Evolutionary conservation across 108 stramenopile species (phyloP).

Genomic region (Chaetoceros tenuissimus): DNA sequence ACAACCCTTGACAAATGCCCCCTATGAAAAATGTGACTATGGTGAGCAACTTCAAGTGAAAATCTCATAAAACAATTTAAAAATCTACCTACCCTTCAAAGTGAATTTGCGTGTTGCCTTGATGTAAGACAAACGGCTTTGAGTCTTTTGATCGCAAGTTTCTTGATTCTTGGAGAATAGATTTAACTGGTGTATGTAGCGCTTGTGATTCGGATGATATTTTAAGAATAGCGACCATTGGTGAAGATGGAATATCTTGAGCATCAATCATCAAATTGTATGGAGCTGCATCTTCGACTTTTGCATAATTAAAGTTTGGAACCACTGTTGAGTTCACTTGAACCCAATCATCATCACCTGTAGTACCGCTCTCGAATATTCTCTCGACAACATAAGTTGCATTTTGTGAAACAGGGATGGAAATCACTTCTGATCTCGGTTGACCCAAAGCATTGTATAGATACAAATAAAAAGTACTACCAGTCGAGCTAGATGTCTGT

Average conservation of each 20-base stretch:
- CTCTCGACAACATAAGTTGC: conserved; percentile 23
- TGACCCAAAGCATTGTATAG: conserved; percentile 82
- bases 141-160: too few relatives aligned
- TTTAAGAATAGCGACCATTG: too few relatives aligned
- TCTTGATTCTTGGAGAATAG: too few relatives aligned
- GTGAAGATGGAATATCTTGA: too few relatives aligned
- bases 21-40: conserved; percentile 14
- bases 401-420: conserved; percentile 53
- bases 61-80: background rate
- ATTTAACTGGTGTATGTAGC: too few relatives aligned
- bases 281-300: conserved; percentile 10
- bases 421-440: conserved; percentile 28
- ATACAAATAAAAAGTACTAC: conserved; percentile 43
- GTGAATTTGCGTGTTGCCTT: background rate
- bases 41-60: background rate
- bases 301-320: conserved; percentile 24
- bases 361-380: conserved; percentile 1
- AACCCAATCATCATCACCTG: conserved; percentile 4
- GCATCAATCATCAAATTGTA: conserved; percentile 26
- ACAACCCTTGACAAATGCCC: conserved; percentile 32
- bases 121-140: background rate
- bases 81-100: background rate
- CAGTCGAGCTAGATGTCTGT: conserved; percentile 4
- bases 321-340: conserved; percentile 9
- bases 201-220: too few relatives aligned